phyloP scores from a whole-genome alignment of 2,329 filamentous ascomycete species.

The Didymella pomorum region DNA sequence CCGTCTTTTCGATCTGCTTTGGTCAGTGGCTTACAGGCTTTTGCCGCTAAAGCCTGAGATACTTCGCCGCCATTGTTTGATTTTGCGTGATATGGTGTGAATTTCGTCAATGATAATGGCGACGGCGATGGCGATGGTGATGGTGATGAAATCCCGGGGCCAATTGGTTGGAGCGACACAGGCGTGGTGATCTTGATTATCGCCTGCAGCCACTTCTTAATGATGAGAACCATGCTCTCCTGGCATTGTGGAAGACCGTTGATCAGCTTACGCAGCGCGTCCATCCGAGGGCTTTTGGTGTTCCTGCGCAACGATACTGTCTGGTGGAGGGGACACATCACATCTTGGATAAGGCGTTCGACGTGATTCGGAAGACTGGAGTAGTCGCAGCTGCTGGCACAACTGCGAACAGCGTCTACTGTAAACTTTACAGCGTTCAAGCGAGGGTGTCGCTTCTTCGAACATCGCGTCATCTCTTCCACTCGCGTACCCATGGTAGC shows the following conservation, averaged over 20 bases:
- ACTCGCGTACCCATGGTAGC: background rate
- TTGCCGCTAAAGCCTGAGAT: background rate
- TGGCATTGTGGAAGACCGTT: background rate
- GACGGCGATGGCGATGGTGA: no score
- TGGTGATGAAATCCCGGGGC: background rate
- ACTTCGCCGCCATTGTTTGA: background rate
- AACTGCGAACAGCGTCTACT: background rate
- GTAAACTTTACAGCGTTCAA: background rate
- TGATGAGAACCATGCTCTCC: no score
- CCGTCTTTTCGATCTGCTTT: background rate
- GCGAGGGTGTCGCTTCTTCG: background rate
- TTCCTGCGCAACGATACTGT: background rate
- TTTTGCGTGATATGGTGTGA: background rate
- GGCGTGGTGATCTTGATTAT: background rate
- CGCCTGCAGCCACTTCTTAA: background rate
- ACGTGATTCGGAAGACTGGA: background rate
- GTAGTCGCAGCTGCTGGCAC: background rate
- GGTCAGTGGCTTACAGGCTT: background rate
- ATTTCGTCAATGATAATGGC: background rate
- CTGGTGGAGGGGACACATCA: background rate
- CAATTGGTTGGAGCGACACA: no score
- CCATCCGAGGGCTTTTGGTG: background rate
- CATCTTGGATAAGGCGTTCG: background rate
- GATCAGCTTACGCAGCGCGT: background rate
- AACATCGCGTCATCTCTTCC: background rate